Evolutionary conservation across 1,284 basidiomycete genomes (phyloP).

Genomic region (Ganoderma lingzhi): DNA sequence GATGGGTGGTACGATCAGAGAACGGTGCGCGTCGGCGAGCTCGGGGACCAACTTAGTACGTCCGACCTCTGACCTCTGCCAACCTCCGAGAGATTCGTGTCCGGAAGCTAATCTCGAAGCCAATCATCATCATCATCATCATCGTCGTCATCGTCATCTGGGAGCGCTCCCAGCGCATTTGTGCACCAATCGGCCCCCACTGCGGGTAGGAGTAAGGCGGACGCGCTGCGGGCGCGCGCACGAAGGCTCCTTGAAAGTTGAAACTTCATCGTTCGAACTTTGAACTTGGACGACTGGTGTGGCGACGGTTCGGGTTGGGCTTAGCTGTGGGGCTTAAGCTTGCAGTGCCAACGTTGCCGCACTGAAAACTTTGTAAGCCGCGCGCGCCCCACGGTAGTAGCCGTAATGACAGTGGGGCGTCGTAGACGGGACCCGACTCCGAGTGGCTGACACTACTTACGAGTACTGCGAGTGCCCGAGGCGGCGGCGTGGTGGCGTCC

Average conservation of each 20-base stretch:
- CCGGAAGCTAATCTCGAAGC: slow-evolving; percentile 2
- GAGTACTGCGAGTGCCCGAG: background rate
- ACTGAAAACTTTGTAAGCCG: background rate
- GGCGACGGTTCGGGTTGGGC: background rate
- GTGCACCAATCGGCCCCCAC: background rate
- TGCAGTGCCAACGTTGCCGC: background rate
- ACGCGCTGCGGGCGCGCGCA: background rate
- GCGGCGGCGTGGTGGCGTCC: slow-evolving; percentile 1
- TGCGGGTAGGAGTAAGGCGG: too few species aligned
- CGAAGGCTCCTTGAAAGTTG: too few species aligned
- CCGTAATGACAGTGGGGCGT: background rate
- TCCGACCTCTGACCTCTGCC: background rate
- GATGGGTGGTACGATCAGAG: background rate
- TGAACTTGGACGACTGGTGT: too few species aligned
- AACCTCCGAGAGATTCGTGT: background rate
- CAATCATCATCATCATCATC: background rate
- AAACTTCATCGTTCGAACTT: too few species aligned
- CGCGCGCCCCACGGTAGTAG: background rate
- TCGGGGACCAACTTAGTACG: background rate
- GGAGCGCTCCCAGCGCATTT: background rate
- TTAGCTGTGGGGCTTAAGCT: background rate
- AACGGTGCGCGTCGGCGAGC: background rate
- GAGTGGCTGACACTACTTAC: background rate
- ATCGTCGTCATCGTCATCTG: background rate
- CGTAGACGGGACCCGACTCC: background rate